phyloP scores from a whole-genome alignment of 176 grass and related monocot genomes.

The Lolium perenne region DNA sequence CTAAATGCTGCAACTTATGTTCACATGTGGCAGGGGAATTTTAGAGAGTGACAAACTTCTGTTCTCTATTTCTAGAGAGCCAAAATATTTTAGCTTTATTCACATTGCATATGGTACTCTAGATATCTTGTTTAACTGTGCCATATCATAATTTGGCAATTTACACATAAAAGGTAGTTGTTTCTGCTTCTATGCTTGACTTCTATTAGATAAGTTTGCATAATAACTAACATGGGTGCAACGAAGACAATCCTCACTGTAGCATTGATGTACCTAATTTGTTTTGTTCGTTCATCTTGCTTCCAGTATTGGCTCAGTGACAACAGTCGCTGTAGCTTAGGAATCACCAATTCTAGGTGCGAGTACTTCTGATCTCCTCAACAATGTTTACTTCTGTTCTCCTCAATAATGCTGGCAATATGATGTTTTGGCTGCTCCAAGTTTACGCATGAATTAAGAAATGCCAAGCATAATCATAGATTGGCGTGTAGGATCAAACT shows the following conservation, averaged over 20 bases:
- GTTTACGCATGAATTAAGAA: neutral
- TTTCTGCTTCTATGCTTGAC: neutral
- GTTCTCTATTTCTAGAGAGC: no score
- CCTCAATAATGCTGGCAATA: neutral
- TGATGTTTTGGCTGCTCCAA: neutral
- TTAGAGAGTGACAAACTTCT: no score
- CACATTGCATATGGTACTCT: neutral
- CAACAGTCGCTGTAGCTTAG: neutral
- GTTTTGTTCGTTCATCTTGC: neutral
- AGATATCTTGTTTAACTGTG: neutral
- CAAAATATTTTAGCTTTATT: no score
- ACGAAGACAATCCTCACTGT: neutral
- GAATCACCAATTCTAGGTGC: neutral
- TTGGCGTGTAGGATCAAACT: neutral
- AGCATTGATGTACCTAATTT: neutral
- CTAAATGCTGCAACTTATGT: no score
- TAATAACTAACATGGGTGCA: neutral
- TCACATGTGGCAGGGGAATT: no score
- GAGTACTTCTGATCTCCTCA: neutral
- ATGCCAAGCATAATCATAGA: neutral
- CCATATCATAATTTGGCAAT: neutral
- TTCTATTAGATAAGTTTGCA: neutral
- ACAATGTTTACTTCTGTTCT: no score
- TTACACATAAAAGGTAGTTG: neutral
- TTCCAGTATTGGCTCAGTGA: neutral